phyloP scores from a whole-genome alignment of 305 asterid species.

The Petunia hybrid region DNA sequence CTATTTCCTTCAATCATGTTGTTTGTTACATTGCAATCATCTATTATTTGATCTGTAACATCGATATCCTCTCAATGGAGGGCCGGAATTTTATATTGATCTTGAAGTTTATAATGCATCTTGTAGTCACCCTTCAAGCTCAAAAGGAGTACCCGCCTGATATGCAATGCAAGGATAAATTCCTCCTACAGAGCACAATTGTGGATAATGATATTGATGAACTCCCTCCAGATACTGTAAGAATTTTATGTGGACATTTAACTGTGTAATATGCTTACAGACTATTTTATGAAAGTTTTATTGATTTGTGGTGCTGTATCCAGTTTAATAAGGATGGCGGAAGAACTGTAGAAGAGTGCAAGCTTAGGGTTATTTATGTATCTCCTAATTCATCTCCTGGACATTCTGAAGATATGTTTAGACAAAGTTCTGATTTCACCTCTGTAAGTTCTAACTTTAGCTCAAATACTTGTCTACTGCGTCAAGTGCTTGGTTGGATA shows the following conservation, averaged over 20 bases:
- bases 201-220: constrained; percentile 66
- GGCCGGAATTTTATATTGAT: neutral
- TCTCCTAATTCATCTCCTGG: constrained; percentile 48
- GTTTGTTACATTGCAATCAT: neutral
- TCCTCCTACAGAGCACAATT: constrained; percentile 71
- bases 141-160: constrained; percentile 75
- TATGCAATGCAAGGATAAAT: constrained; percentile 87
- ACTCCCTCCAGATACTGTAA: constrained; percentile 71
- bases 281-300: neutral
- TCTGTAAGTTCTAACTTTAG: constrained; percentile 47
- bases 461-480: constrained; percentile 7
- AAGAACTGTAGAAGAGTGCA: constrained; percentile 62
- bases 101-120: constrained; percentile 32
- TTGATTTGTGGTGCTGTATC: constrained; percentile 29
- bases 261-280: neutral
- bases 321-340: constrained; percentile 78
- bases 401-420: constrained; percentile 42
- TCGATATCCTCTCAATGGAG: neutral
- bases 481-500: constrained; percentile 10
- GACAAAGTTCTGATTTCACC: constrained; percentile 42
- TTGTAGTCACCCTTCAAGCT: constrained; percentile 83
- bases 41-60: neutral
- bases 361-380: constrained; percentile 72
- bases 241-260: constrained; percentile 30
- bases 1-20: neutral